Base-by-base conservation (phyloP, 108 stramenopile genomes). In the Licmophora abbreviata region DNA sequence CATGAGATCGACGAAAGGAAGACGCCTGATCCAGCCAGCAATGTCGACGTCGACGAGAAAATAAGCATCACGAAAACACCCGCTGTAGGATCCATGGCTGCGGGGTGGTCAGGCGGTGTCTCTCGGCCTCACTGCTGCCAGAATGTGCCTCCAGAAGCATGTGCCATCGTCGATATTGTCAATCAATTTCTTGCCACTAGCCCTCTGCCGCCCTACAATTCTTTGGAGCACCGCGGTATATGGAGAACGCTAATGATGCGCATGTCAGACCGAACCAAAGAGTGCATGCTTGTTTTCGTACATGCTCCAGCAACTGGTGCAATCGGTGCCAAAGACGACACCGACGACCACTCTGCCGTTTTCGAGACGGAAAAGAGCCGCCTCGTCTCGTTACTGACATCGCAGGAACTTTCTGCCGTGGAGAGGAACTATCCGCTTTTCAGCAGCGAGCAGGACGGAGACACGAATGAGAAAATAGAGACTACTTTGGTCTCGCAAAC, bases 241-340 rank as follows among this genome's bases (percentile, higher is more conserved):
- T 93, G 83, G 75, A 64, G 86, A 29, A 63, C 56, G 2, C 36
- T 84, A n/a, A 93, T 83, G 5, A 66, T 89, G 11, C 74, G 92
- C 14, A 59, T 66, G 27, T 83, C 79, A 20, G 54, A 67, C 50
- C 57, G 85, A 7, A 88, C 80, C 0, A 44, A 55, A 8, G 64
- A 83, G 48, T 74, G 77, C 37, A 83, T 88, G 77, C 29, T 83
- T n/a, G 68, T 86, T 34, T 63, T 86, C 1, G 27, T 74, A 18
- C 85, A 86, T 59, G 76, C 81, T 34, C 76, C 84, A 17, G 54
- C 71, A 9, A 54, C 61, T 0, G 80, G 80, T 26, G 84, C 71
- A 9, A 65, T 60, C 12, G 79, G 79, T 18, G 68, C 57, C 11
- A 50, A 33, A 38, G 58, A 63, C 12, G 57, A 67, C 44, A 58